Evolutionary conservation across 2,329 filamentous ascomycete species (phyloP).

Genomic region (Lachnellula suecica): DNA sequence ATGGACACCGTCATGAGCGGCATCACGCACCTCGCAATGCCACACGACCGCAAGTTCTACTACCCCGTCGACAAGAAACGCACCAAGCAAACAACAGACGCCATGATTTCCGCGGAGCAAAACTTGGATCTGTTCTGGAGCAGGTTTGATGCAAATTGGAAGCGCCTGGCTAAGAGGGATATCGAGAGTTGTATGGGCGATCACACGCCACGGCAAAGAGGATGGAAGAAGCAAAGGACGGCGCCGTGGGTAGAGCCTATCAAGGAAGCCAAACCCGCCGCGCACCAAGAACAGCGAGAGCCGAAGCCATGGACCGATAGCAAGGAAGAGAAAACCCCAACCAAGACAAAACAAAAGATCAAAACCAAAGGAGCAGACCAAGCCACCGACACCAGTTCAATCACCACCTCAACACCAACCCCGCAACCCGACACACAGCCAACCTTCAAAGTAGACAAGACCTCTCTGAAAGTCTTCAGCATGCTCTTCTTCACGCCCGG

Average conservation of each 20-base stretch:
- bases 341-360: background rate
- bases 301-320: background rate
- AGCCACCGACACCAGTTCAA: background rate
- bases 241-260: slow-evolving; percentile 40
- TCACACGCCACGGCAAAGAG: background rate
- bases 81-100: slow-evolving; percentile 1
- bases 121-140: slow-evolving; percentile 6
- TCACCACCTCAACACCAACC: background rate
- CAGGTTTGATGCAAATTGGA: slow-evolving; percentile 1
- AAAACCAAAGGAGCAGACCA: background rate
- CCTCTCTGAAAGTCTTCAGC: slow-evolving; percentile 40
- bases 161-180: background rate
- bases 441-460: slow-evolving; percentile 34
- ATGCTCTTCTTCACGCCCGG: slow-evolving; percentile 39
- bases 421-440: slow-evolving; percentile 2
- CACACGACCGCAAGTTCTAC: slow-evolving; percentile 12
- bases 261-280: background rate
- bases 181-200: background rate
- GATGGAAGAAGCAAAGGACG: background rate
- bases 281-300: background rate
- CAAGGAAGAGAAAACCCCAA: background rate
- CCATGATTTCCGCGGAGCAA: background rate
- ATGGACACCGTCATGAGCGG: background rate
- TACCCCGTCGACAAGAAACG: slow-evolving; percentile 44
- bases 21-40: background rate